Percentiles rank a stretch among this genome's conserved stretches.
Conservation (phyloP, 1,139 yeast species). For the Blastobotrys ciferrii region DNA sequence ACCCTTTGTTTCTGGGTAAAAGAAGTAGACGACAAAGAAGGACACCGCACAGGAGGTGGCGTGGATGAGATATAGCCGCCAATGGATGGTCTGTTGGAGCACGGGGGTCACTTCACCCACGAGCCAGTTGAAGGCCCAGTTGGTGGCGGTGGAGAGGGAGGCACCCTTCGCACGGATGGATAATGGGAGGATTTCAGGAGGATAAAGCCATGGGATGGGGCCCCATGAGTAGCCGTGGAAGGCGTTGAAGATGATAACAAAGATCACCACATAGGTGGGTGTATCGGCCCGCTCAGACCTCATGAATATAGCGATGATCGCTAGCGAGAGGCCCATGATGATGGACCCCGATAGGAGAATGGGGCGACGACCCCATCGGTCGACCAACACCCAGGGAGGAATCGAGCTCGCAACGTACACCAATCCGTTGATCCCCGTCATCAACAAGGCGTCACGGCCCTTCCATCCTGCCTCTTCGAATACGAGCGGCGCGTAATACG, state of each 20-base stretch:
- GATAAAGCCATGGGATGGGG: constrained; percentile 92
- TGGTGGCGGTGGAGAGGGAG: constrained; percentile 84
- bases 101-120: constrained; percentile 92
- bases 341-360: constrained; percentile 74
- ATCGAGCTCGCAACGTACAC: constrained; percentile 73
- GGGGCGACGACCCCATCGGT: constrained; percentile 87
- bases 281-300: constrained; percentile 59
- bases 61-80: constrained; percentile 82
- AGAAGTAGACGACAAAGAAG: constrained; percentile 60
- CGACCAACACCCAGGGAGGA: constrained; percentile 91
- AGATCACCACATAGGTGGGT: constrained; percentile 67
- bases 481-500: constrained; percentile 90
- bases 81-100: constrained; percentile 68
- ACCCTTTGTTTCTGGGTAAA: constrained; percentile 90
- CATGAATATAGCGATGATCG: constrained; percentile 64
- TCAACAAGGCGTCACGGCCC: constrained; percentile 80
- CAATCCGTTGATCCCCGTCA: constrained; percentile 88
- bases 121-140: constrained; percentile 91
- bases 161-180: constrained; percentile 91
- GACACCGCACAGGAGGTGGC: constrained; percentile 74
- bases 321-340: constrained; percentile 71
- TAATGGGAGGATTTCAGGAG: constrained; percentile 83
- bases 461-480: constrained; percentile 95
- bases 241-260: constrained; percentile 77
- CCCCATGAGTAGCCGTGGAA: constrained; percentile 89